Base-by-base conservation (phyloP, 2,329 filamentous ascomycete genomes). In the Diaporthe humulicola region DNA sequence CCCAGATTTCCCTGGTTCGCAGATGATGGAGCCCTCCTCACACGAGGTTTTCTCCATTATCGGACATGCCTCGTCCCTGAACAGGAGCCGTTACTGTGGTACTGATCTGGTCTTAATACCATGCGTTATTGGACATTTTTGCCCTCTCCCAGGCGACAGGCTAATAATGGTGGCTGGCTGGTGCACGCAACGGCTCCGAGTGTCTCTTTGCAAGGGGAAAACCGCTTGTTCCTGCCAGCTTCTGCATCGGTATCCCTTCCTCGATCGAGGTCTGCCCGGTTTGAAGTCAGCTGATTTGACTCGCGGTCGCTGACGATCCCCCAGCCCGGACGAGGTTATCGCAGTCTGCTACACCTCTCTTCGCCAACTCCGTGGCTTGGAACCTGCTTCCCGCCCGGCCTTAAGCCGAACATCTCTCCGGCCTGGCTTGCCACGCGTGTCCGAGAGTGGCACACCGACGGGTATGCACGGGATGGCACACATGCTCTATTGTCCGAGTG, bases 221-320 rank as follows among this genome's bases (percentile, higher is more conserved):
- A 25, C 45, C 33, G 54, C 9, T 22, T 36, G 64, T 69, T 40
- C 64, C 64, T 40, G 64, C 38, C 17, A 40, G n/a, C n/a, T 50
- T 38, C 64, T 40, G n/a, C 64, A 54, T 40, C 64, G 64, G 64
- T 69, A 69, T 54, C 64, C 64, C 64, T 69, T 22, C 64, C 48
- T 54, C 48, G 48, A 28, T 8, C 10, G 33, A 52, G 12, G 15
- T 9, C n/a, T 50, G 42, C 64, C 64, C 64, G 64, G 64, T 54
- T 67, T 52, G 28, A 33, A 25, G 40, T 42, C 30, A 64, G 19
- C 58, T 54, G 45, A 60, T 64, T 52, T 52, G 57, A 54, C 33
- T 61, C 70, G 57, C 36, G 25, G 33, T 45, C 15, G 45, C 5
- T 19, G 56, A 40, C 56, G 52, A 71, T 52, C 40, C n/a, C 30